A percentile compares a stretch with the other conserved stretches of the same genome.
Evolutionary conservation across 73 alveolate genomes (phyloP).

Genomic region (Urostyla sp.): DNA sequence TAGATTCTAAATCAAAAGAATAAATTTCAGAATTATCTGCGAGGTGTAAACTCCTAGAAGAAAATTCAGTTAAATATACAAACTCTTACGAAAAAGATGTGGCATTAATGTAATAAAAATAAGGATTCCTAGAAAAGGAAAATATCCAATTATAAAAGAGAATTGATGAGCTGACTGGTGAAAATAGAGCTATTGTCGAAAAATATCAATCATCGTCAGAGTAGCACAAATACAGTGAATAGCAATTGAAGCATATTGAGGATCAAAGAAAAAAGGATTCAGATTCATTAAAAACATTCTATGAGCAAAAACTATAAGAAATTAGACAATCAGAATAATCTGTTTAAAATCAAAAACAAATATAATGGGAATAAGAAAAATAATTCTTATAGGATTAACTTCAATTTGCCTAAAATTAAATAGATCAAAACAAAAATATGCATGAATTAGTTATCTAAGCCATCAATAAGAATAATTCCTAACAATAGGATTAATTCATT

Average conservation of each 20-base stretch:
- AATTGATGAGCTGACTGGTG: conserved; percentile 22
- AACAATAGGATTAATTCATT: too few relatives aligned
- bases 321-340: not conserved
- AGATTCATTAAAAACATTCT: conserved; percentile 29
- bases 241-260: not conserved
- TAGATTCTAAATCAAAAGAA: not conserved
- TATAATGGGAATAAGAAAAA: conserved; percentile 53
- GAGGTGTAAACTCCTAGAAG: conserved; percentile 15
- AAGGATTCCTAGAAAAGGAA: not conserved
- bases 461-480: too few relatives aligned
- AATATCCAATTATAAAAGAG: not conserved
- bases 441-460: conserved; percentile 46
- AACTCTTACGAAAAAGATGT: conserved; percentile 12
- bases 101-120: conserved; percentile 43
- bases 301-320: conserved; percentile 6
- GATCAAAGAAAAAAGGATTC: conserved; percentile 33
- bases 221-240: not conserved
- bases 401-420: conserved; percentile 16
- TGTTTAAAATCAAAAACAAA: conserved; percentile 7
- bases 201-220: not conserved
- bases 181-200: conserved; percentile 2
- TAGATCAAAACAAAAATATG: conserved; percentile 57
- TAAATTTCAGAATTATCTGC: not conserved
- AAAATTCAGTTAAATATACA: not conserved
- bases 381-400: conserved; percentile 36